phyloP scores from a whole-genome alignment of 371 early-diverging fungal genomes.

The Apophysomyces trapeziformis region DNA sequence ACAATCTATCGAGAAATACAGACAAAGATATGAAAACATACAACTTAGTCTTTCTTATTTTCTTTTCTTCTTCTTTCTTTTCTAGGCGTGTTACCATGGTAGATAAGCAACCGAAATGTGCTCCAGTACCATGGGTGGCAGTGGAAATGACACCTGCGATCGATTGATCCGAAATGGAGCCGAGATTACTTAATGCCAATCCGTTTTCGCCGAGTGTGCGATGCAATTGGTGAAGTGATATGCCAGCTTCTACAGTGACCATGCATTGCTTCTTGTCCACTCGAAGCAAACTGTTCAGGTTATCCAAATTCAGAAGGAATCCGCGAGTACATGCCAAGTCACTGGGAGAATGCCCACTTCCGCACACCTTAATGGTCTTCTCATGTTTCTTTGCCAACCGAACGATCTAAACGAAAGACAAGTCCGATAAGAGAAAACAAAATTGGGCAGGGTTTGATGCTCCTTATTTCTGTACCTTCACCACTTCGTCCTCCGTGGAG shows the following conservation, averaged over 20 bases:
- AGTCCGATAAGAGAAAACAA: background rate
- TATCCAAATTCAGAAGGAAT: constrained; percentile 74
- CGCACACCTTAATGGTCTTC: constrained; percentile 69
- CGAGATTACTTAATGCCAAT: constrained; percentile 75
- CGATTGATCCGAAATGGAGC: constrained; percentile 85
- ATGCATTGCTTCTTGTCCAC: constrained; percentile 51
- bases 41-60: background rate
- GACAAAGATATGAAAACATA: constrained; percentile 1
- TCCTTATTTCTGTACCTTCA: constrained; percentile 45
- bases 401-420: constrained; percentile 49
- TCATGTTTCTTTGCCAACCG: constrained; percentile 45
- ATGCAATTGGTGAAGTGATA: constrained; percentile 69
- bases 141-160: constrained; percentile 81
- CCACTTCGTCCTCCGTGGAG: constrained; percentile 63
- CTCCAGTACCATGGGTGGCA: constrained; percentile 85
- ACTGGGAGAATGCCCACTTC: constrained; percentile 84
- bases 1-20: constrained; percentile 37
- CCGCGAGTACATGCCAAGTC: constrained; percentile 77
- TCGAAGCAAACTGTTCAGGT: constrained; percentile 59
- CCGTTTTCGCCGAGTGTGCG: constrained; percentile 58
- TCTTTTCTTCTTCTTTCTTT: background rate
- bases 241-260: constrained; percentile 77
- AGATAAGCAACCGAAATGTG: constrained; percentile 69
- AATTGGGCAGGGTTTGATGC: too few species aligned
- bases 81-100: constrained; percentile 52